phyloP scores from a whole-genome alignment of 2,329 filamentous ascomycete species.

The Sclerotinia subarctica region DNA sequence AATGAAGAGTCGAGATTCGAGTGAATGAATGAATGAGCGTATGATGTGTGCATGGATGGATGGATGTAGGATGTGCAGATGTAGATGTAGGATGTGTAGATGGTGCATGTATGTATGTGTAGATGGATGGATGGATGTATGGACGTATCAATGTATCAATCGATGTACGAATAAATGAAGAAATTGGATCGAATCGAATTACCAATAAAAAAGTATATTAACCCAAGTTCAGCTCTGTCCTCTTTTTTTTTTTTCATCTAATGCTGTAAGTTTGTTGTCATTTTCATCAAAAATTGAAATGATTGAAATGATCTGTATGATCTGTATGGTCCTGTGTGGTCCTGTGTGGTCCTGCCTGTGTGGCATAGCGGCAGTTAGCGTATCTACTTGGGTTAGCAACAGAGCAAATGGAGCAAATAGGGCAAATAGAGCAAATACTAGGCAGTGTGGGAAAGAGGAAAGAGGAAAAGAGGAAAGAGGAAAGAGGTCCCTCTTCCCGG shows the following conservation, averaged over 20 bases:
- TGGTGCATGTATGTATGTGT: too few relatives aligned
- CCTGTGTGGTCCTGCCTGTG: background rate
- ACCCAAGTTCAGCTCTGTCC: background rate
- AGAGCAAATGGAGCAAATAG: too few relatives aligned
- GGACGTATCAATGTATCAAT: too few relatives aligned
- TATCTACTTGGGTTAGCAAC: background rate
- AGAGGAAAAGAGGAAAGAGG: too few relatives aligned
- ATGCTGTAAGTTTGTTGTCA: background rate
- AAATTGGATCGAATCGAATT: background rate
- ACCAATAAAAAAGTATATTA: too few relatives aligned
- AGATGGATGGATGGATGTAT: too few relatives aligned
- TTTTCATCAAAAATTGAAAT: background rate
- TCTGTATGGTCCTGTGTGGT: background rate
- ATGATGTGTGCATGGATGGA: too few relatives aligned
- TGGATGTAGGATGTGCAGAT: too few relatives aligned
- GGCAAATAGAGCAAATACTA: background rate
- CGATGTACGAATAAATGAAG: too few relatives aligned
- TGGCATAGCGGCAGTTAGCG: background rate
- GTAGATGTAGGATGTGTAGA: too few relatives aligned
- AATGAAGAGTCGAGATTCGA: too few relatives aligned
- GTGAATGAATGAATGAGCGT: background rate
- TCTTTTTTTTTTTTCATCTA: background rate
- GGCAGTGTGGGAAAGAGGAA: background rate
- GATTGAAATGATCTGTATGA: background rate
- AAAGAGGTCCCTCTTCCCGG: background rate